Evolutionary conservation across 2,329 filamentous ascomycete species (phyloP), one percentile per base, ranked within the genome.

Genomic region (Sphaerulina musiva): DNA sequence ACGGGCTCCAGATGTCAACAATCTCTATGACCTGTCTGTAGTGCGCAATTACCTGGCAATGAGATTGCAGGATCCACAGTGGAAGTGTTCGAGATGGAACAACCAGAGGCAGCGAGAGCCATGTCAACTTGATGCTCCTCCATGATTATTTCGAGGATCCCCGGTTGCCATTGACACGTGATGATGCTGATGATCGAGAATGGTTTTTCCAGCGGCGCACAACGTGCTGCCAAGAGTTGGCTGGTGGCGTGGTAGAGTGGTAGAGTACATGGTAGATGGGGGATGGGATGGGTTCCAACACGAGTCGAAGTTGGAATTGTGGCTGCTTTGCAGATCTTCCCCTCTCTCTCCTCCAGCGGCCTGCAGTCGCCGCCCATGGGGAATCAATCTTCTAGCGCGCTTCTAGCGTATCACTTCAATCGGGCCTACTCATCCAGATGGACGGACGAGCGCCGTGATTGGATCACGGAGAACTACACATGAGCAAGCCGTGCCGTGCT

Each of bases 1-100:
- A 42, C 55, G 58, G 58, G 55, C 55, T 56, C 52, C 54, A 46
- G 40, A 9, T 29, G 32, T 26, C 6, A 29, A 44, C 6, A 23
- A 41, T 17, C 48, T 32, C 48, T 45, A 17, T 20, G 10, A 36
- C 8, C 5, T 10, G 42, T 14, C 41, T 44, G 17, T 7, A 3
- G 41, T 31, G 41, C 41, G 29, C 41, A 20, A 4, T 26, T 26
- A 26, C 26, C 4, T 20, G 26, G 17, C 3, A 20, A 44, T 44
- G 41, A 23, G 41, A 44, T 26, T 44, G 41, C 41, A 44, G 41
- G 41, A 23, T 23, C 41, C 41, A 8, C 41, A 20, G 41, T 43
- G 14, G 41, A 20, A 17, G 12, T 10, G 14, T 17, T 43, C n/a
- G 41, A 43, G 41, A 23, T 43, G 41, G 11, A 10, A 17, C 41